Base-by-base conservation (phyloP, 192 early-diverging fungal species). In the Chytriomyces hyalinus region DNA sequence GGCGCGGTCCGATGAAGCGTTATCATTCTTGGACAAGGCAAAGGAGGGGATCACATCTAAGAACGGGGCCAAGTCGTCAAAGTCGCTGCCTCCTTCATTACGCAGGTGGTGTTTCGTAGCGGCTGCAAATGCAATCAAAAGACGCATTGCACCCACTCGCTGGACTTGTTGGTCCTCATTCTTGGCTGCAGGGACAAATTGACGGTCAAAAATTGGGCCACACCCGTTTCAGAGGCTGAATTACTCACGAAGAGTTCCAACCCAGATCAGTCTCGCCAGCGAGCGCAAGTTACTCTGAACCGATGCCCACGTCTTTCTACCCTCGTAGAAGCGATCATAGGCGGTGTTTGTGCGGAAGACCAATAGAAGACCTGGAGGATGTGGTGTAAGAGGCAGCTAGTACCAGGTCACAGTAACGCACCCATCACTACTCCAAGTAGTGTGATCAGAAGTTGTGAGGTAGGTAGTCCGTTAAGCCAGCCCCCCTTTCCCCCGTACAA, bases 61-160 rank as follows among this genome's bases (percentile, higher is more conserved):
- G 15, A 93, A 78, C 3, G 86, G 86, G 72, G 89, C 85, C 74
- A 92, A 88, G 70, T 96, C 95, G 0, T 88, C 84, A 59, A 93
- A 88, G 15, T 90, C 82, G 64, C 85, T 79, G 11, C 90, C 90
- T 70, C 86, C 87, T 49, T 65, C 64, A 0, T n/a, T 24, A 4
- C 94, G 91, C 48, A 97, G 84, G 73, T 94, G 92, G 77, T 95
- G 92, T 86, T 96, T 97, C 64, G 90, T 89, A 1, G 92, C 87
- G 50, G 92, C 84, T 49, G 90, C 87, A 79, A 92, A 95, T 6
- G 93, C 94, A 0, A 92, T 84, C 36, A 94, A 49, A 6, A 97
- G 78, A 78, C 93, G 90, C 81, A 94, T 92, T 63, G 88, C 85
- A 2, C 85, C 88, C 44, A 76, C 81, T 63, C 92, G 92, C 82